Evolutionary conservation across 148 eudicot species (phyloP), one percentile per base, ranked within the genome.

Genomic region (Polygonum aviculare): DNA sequence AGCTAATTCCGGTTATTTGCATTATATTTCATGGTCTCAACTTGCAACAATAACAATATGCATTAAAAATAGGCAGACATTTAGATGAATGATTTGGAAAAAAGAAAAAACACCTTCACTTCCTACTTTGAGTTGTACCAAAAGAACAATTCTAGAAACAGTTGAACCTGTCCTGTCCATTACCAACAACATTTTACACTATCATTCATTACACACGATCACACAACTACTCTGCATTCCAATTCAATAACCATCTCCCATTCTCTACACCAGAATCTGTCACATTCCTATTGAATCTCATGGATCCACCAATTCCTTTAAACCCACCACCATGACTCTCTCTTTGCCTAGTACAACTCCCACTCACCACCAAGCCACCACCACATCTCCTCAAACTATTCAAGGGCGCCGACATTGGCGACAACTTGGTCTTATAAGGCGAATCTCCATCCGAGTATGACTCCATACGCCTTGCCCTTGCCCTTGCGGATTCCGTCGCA

Each of bases 371-470:
- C 18, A 63, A 33, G 31, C 31, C 31, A 40, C 49, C 21, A 71
- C 74, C 50, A 18, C 35, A 72, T 19, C 5, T 72, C 52, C 75
- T 44, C 35, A 44, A 52, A 44, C 75, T 72, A 12, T 72, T 45
- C 15, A 72, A 44, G 21, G 75, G 44, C 9, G 26, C 6, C 5
- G 54, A 44, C 52, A 72, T 48, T 7, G 51, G 75, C 16, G 75
- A 72, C 3, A 72, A 0, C 38, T 48, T 72, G 12, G 9, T 41
- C 36, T 72, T 72, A 16, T 72, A 72, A 44, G 75, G 75, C 31
- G 75, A 72, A 16, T 72, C 75, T 12, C 75, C 75, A 48, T 72
- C 75, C 16, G 75, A 72, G 75, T 48, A 72, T 11, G 75, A 44
- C 33, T 72, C 75, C 2, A 72, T 19, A 19, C 10, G 75, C 52